These are phyloP conservation scores for Ceratocystis colombiana DNA, from an alignment of 2,329 filamentous ascomycete species.

Conservation along the genomic window DNA sequence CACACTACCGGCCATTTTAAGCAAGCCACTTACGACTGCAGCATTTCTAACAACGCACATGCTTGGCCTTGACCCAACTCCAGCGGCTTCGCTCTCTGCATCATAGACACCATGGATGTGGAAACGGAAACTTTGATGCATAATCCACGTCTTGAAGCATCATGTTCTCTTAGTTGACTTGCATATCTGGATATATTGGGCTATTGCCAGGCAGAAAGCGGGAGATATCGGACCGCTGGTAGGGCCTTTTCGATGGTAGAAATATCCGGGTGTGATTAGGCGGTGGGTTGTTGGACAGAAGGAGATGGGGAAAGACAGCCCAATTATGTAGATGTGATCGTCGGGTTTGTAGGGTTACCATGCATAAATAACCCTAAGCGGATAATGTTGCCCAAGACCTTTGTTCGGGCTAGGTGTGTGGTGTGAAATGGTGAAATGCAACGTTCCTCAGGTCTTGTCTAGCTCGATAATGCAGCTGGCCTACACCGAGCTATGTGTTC, in stretches of 20 bases:
- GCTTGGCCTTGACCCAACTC: not conserved
- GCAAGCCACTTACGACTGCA: not conserved
- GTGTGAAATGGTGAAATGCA: not conserved
- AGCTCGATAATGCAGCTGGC: not conserved
- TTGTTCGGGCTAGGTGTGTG: not conserved
- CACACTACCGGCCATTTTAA: not conserved
- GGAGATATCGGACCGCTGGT: not conserved
- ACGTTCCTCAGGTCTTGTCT: not conserved
- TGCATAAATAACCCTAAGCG: not conserved
- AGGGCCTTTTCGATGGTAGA: not conserved
- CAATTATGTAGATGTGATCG: not conserved
- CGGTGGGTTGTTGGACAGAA: not conserved
- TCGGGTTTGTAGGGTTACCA: too few species aligned
- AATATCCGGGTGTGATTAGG: not conserved
- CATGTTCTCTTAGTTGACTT: not conserved
- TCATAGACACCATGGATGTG: not conserved
- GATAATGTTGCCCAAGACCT: too few species aligned
- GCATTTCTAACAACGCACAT: constrained; percentile 4
- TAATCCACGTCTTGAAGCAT: not conserved
- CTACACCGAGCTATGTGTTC: constrained; percentile 10
- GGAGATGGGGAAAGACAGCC: not conserved
- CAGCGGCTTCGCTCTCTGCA: not conserved
- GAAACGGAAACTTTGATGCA: not conserved
- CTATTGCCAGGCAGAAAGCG: not conserved
- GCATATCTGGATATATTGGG: constrained; percentile 1